Percentiles rank a stretch among this genome's conserved stretches.
Conservation (phyloP, 805 yeast species). For the Lipomyces orientalis region DNA sequence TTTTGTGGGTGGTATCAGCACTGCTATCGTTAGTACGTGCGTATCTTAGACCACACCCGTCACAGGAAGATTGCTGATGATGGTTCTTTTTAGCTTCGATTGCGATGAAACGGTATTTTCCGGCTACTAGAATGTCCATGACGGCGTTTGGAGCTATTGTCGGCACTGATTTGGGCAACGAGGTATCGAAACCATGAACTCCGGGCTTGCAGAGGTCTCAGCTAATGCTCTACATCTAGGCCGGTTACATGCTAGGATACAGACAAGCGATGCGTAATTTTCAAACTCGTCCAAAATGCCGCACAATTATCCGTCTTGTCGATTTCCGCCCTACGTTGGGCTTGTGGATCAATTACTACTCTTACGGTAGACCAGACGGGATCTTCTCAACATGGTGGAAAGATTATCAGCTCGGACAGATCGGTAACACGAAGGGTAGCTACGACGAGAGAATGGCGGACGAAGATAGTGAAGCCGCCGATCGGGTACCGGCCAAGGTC, state of each 20-base stretch:
- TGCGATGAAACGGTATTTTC: conserved; percentile 14
- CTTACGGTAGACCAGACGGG: conserved; percentile 24
- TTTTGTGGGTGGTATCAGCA: conserved; percentile 9
- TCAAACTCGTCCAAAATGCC: conserved; percentile 19
- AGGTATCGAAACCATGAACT: conserved; percentile 3
- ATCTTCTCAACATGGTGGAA: conserved; percentile 24
- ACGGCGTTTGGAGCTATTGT: conserved; percentile 19
- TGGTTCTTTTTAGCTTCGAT: conserved; percentile 5
- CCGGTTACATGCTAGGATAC: conserved; percentile 9
- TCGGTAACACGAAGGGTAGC: conserved; percentile 5
- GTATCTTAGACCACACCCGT: background rate
- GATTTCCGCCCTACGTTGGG: conserved; percentile 24
- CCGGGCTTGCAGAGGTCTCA: background rate
- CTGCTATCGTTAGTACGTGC: background rate
- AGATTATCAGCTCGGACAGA: background rate
- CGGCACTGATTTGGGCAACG: conserved; percentile 25
- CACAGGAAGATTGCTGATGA: background rate
- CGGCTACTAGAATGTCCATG: conserved; percentile 20
- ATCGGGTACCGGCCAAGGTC: conserved; percentile 1
- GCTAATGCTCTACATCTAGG: background rate
- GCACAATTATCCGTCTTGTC: conserved; percentile 18
- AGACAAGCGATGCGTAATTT: conserved; percentile 18
- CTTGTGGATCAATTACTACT: conserved; percentile 31
- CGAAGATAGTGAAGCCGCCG: conserved; percentile 7
- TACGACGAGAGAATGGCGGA: conserved; percentile 1